A percentile compares a stretch with the other conserved stretches of the same genome.
phyloP scores from a whole-genome alignment of 495 filamentous ascomycete species.

The Penicillium waksmanii region DNA sequence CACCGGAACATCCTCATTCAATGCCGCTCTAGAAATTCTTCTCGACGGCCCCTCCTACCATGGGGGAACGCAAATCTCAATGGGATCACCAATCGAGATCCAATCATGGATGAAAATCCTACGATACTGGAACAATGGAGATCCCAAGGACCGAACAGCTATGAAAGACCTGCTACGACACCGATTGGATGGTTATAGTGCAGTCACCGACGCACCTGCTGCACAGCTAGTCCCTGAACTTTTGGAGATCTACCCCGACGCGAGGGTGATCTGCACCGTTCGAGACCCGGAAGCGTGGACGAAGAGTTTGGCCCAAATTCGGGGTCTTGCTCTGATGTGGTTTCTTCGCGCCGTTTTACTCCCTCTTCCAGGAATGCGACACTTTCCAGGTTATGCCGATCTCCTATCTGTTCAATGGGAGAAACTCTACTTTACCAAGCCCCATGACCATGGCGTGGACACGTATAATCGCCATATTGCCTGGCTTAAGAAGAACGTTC shows the following conservation, averaged over 20 bases:
- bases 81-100: conserved; percentile 17
- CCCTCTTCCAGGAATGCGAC: conserved; percentile 18
- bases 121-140: conserved; percentile 10
- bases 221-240: conserved; percentile 19
- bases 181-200: conserved; percentile 17
- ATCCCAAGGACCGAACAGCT: background rate
- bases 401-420: conserved; percentile 19
- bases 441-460: conserved; percentile 9
- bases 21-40: conserved; percentile 44
- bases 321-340: conserved; percentile 16
- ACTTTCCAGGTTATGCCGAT: conserved; percentile 19
- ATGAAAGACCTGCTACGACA: conserved; percentile 14
- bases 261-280: conserved; percentile 19
- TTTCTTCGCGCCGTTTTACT: conserved; percentile 19
- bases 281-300: conserved; percentile 20
- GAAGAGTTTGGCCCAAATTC: conserved; percentile 15
- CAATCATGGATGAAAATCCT: conserved; percentile 19
- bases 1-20: conserved; percentile 53
- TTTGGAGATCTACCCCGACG: conserved; percentile 21
- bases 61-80: conserved; percentile 23
- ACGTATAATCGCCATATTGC: conserved; percentile 30
- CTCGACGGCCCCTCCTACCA: conserved; percentile 36
- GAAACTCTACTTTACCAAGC: conserved; percentile 6
- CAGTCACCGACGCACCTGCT: conserved; percentile 20
- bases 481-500: conserved; percentile 41